A percentile compares a stretch with the other conserved stretches of the same genome.
These are phyloP conservation scores for Gillenia trifoliata DNA, from an alignment of 306 rosid species.

Conservation along the genomic window DNA sequence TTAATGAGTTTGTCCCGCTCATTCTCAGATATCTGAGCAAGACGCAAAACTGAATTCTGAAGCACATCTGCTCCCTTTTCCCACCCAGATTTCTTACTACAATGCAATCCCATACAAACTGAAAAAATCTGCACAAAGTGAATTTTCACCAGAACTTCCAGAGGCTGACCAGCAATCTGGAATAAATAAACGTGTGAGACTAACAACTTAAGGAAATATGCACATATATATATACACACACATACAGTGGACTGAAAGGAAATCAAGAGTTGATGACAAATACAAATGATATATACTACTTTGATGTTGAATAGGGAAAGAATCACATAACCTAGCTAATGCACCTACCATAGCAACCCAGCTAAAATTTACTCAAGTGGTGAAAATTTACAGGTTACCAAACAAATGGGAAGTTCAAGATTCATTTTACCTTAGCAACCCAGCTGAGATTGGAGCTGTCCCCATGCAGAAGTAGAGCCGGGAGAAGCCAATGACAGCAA, in stretches of 20 bases:
- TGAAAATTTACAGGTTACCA: neutral
- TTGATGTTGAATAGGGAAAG: neutral
- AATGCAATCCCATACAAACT: slow-evolving; percentile 68
- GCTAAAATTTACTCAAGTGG: neutral
- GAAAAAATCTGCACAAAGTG: slow-evolving; percentile 77
- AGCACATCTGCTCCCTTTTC: slow-evolving; percentile 66
- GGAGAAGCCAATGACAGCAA: slow-evolving; percentile 91
- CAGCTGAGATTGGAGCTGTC: slow-evolving; percentile 60
- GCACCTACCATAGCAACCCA: neutral
- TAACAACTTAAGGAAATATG: slow-evolving; percentile 6
- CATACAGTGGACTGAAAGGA: neutral
- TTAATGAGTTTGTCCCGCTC: slow-evolving; percentile 83
- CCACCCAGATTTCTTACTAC: slow-evolving; percentile 59
- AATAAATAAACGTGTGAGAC: slow-evolving; percentile 24
- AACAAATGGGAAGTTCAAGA: slow-evolving; percentile 8
- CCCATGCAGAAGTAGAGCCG: slow-evolving; percentile 67
- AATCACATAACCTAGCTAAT: neutral
- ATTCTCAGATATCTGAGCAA: slow-evolving; percentile 68
- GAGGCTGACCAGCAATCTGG: slow-evolving; percentile 73
- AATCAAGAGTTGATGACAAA: neutral
- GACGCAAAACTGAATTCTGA: slow-evolving; percentile 66
- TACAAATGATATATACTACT: neutral
- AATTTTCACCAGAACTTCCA: slow-evolving; percentile 51
- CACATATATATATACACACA: neutral
- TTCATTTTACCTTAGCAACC: slow-evolving; percentile 60